Percentiles rank a stretch among this genome's conserved stretches.
phyloP scores from a whole-genome alignment of 768 basidiomycete genomes.

The Dioszegia hungarica region DNA sequence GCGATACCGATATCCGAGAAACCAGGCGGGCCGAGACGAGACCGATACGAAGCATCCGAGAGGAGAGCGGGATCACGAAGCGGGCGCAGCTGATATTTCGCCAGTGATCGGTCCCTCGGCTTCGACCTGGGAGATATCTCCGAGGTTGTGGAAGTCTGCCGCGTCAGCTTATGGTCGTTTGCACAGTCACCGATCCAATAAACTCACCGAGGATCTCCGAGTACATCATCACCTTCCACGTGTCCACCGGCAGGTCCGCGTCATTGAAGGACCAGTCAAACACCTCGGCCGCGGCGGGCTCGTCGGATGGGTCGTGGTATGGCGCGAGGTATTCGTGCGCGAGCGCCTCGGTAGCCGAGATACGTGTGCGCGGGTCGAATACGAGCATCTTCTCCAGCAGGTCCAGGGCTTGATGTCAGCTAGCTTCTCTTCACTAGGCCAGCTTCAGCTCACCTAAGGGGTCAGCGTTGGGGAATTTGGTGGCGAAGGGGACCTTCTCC shows the following conservation, averaged over 20 bases:
- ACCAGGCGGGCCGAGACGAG: neutral
- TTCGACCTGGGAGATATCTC: constrained; percentile 43
- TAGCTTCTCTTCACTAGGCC: neutral
- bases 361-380: constrained; percentile 94
- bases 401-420: constrained; percentile 67
- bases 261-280: constrained; percentile 99
- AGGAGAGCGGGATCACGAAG: constrained; percentile 13
- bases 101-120: constrained; percentile 48
- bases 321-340: constrained; percentile 90
- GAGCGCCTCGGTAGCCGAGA: constrained; percentile 86
- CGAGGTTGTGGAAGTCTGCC: constrained; percentile 50
- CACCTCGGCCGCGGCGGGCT: constrained; percentile 84
- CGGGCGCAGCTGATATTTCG: constrained; percentile 31
- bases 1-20: too few relatives aligned
- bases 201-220: constrained; percentile 85
- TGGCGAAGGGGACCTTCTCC: constrained; percentile 87
- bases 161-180: neutral
- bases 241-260: constrained; percentile 94
- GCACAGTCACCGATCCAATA: neutral
- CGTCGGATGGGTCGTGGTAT: constrained; percentile 97
- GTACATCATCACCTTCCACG: constrained; percentile 99
- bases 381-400: constrained; percentile 98
- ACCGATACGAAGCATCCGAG: neutral
- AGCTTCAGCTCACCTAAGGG: constrained; percentile 61
- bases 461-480: constrained; percentile 85